Conservation (phyloP, 371 early-diverging fungal species). For the Lichtheimia ramosa region DNA sequence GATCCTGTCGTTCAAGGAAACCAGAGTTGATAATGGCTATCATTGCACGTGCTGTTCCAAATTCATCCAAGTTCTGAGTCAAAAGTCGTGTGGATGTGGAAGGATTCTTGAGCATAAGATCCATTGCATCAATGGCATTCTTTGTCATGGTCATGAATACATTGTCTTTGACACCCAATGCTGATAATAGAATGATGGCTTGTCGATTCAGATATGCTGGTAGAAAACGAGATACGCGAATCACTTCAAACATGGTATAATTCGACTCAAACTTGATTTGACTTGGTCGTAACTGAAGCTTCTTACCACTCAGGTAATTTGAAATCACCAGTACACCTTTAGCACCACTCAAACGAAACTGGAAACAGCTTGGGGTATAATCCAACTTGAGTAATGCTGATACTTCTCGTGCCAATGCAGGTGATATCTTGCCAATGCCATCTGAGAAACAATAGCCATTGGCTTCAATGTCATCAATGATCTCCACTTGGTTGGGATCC, state of each 20-base stretch:
- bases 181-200: constrained; percentile 65
- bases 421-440: constrained; percentile 79
- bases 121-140: constrained; percentile 42
- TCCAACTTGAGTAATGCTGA: constrained; percentile 50
- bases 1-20: constrained; percentile 54
- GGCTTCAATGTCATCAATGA: constrained; percentile 58
- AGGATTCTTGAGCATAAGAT: constrained; percentile 42
- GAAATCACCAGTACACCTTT: constrained; percentile 72
- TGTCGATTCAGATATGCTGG: constrained; percentile 76
- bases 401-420: constrained; percentile 53
- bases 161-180: constrained; percentile 62
- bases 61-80: constrained; percentile 52
- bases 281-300: constrained; percentile 62
- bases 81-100: constrained; percentile 50
- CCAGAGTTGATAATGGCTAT: constrained; percentile 58
- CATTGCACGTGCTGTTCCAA: constrained; percentile 54
- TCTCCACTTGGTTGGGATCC: constrained; percentile 29
- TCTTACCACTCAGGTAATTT: constrained; percentile 18
- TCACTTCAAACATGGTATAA: constrained; percentile 64
- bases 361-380: constrained; percentile 70
- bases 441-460: constrained; percentile 75
- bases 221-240: constrained; percentile 53
- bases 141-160: constrained; percentile 54
- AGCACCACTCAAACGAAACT: constrained; percentile 80
- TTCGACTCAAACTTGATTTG: constrained; percentile 70